Percentiles rank a stretch among this genome's conserved stretches.
These are phyloP conservation scores for Mrakia blollopis DNA, from an alignment of 768 basidiomycete genomes.

Conservation along the genomic window DNA sequence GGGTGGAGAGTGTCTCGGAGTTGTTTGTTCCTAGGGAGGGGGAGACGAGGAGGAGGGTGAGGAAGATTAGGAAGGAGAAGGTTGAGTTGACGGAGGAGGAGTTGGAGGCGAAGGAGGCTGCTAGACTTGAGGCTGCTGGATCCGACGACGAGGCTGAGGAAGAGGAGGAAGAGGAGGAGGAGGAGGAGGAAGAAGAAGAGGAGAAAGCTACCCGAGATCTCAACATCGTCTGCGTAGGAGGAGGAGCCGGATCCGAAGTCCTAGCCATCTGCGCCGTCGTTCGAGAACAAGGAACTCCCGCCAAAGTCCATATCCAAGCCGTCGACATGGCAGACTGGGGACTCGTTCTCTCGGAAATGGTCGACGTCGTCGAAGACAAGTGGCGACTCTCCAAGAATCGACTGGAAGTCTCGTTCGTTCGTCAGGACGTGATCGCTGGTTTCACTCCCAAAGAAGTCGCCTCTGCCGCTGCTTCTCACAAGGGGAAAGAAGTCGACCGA, in stretches of 20 bases:
- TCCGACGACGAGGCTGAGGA: background rate
- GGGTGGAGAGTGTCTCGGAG: conserved; percentile 17
- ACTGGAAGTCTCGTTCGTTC: conserved; percentile 26
- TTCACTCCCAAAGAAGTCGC: background rate
- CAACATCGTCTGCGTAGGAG: conserved; percentile 31
- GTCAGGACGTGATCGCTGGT: conserved; percentile 21
- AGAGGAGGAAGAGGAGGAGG: background rate
- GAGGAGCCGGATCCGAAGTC: conserved; percentile 29
- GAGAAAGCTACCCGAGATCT: conserved; percentile 21
- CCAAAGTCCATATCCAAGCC: conserved; percentile 23
- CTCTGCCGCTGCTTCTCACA: background rate
- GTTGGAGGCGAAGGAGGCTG: conserved; percentile 2
- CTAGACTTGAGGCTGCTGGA: conserved; percentile 2
- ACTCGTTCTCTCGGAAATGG: conserved; percentile 17
- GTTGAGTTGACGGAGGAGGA: conserved; percentile 12
- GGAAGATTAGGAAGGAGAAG: conserved; percentile 6
- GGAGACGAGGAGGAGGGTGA: conserved; percentile 10
- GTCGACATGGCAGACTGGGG: conserved; percentile 33
- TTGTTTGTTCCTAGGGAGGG: conserved; percentile 17
- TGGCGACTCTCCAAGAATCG: conserved; percentile 28
- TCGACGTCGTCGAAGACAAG: conserved; percentile 14
- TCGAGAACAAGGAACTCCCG: conserved; percentile 27
- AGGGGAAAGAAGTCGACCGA: conserved; percentile 7
- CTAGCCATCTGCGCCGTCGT: conserved; percentile 24
- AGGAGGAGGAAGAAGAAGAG: conserved; percentile 18